phyloP scores from a whole-genome alignment of 345 rosid species.

The Melaleuca quinquenervia region DNA sequence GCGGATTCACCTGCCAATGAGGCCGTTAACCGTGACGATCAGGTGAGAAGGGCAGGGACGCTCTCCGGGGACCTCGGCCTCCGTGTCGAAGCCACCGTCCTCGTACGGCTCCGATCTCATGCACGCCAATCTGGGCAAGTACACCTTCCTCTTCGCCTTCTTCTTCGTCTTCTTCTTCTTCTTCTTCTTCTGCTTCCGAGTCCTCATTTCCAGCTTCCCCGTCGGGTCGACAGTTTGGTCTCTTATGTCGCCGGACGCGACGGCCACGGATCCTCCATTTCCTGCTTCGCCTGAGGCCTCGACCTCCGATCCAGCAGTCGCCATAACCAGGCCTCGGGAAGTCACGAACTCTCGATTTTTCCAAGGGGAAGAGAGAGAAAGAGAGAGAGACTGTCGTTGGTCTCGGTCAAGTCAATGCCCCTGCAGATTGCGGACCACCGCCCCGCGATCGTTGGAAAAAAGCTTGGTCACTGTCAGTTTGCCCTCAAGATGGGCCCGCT shows the following conservation, averaged over 20 bases:
- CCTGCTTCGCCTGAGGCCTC: neutral
- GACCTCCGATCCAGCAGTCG: neutral
- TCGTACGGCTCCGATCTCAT: slow-evolving; percentile 30
- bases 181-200: neutral
- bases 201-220: neutral
- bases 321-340: neutral
- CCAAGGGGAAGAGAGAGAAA: neutral
- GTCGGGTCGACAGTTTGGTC: neutral
- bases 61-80: slow-evolving; percentile 30
- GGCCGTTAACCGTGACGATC: slow-evolving; percentile 78
- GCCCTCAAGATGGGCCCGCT: no score
- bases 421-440: no score
- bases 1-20: slow-evolving; percentile 56
- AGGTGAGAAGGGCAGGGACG: slow-evolving; percentile 45
- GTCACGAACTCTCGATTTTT: neutral
- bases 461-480: no score
- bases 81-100: slow-evolving; percentile 38
- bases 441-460: no score
- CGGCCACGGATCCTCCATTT: neutral
- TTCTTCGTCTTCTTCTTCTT: neutral
- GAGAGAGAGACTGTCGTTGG: neutral
- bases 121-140: slow-evolving; percentile 34
- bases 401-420: neutral
- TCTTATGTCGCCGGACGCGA: neutral
- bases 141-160: neutral